These are phyloP conservation scores for Cynara cardunculus DNA, from an alignment of 129 eudicot genomes.

Conservation along the genomic window DNA sequence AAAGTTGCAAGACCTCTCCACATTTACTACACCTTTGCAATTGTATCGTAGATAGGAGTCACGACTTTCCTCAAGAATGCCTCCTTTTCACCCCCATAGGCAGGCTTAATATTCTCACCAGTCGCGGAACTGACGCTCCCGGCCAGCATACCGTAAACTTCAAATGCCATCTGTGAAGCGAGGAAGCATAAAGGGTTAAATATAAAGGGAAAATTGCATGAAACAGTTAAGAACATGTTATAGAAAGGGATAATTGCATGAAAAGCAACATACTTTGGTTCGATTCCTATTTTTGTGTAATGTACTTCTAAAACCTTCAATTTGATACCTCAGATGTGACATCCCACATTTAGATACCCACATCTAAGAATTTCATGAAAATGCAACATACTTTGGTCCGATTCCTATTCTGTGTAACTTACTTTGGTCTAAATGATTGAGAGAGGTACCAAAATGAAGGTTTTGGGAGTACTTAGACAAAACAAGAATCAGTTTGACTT, in stretches of 20 bases:
- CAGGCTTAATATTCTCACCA: slow-evolving; percentile 82
- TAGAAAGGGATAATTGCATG: neutral
- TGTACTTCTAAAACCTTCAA: no score
- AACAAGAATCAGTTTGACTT: no score
- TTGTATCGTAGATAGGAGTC: slow-evolving; percentile 75
- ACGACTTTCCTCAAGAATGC: slow-evolving; percentile 82
- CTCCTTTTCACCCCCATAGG: slow-evolving; percentile 90
- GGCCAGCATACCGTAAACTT: slow-evolving; percentile 83
- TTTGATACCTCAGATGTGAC: no score
- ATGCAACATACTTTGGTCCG: no score
- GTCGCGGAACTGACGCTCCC: slow-evolving; percentile 82
- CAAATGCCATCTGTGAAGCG: slow-evolving; percentile 76
- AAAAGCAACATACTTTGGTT: neutral
- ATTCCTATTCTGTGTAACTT: no score
- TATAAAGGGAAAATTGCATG: no score
- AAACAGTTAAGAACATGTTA: neutral
- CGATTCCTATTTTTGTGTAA: neutral
- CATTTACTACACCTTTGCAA: slow-evolving; percentile 56
- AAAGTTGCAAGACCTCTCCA: neutral
- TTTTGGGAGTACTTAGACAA: no score
- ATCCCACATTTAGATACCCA: no score
- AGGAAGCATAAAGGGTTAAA: slow-evolving; percentile 14
- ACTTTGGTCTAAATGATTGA: no score
- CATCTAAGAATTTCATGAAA: no score
- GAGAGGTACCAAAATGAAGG: no score